A percentile compares a stretch with the other conserved stretches of the same genome.
Evolutionary conservation across 768 basidiomycete species (phyloP).

Genomic region (Gelatoporia subvermispora): DNA sequence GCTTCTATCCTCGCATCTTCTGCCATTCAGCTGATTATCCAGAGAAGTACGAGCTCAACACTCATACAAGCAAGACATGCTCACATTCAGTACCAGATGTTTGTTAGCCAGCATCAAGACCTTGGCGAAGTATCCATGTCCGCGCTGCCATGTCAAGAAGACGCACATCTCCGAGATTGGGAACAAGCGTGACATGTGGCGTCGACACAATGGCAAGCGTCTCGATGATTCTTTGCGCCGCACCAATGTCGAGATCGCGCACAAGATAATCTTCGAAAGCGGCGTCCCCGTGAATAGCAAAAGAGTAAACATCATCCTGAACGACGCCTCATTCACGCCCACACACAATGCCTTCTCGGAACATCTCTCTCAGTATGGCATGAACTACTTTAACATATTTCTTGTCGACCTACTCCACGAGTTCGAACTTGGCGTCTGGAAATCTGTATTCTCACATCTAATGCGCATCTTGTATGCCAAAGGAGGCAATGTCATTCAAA

Average conservation of each 20-base stretch:
- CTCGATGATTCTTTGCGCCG: constrained; percentile 17
- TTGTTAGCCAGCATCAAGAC: constrained; percentile 34
- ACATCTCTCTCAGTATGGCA: constrained; percentile 11
- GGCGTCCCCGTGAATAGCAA: no score
- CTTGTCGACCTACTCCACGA: constrained; percentile 29
- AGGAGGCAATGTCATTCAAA: background rate
- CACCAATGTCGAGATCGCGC: no score
- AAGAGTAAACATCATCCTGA: no score
- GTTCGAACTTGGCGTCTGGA: constrained; percentile 31
- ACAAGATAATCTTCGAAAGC: no score
- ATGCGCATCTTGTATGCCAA: constrained; percentile 15
- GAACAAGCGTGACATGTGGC: no score
- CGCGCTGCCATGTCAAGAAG: constrained; percentile 30
- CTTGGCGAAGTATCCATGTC: constrained; percentile 37
- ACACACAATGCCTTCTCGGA: constrained; percentile 33
- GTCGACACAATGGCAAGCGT: no score
- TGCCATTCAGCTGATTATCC: constrained; percentile 31
- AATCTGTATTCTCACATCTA: constrained; percentile 22
- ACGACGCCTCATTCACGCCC: no score
- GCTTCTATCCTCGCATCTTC: constrained; percentile 22
- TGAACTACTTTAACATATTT: constrained; percentile 24
- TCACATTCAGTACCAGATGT: constrained; percentile 20
- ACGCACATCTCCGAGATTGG: no score
- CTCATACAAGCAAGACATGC: background rate
- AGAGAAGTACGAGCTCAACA: constrained; percentile 25